Evolutionary conservation across 2,329 filamentous ascomycete genomes (phyloP), one percentile per base, ranked within the genome.

Genomic region (Mycosphaerella sp.): DNA sequence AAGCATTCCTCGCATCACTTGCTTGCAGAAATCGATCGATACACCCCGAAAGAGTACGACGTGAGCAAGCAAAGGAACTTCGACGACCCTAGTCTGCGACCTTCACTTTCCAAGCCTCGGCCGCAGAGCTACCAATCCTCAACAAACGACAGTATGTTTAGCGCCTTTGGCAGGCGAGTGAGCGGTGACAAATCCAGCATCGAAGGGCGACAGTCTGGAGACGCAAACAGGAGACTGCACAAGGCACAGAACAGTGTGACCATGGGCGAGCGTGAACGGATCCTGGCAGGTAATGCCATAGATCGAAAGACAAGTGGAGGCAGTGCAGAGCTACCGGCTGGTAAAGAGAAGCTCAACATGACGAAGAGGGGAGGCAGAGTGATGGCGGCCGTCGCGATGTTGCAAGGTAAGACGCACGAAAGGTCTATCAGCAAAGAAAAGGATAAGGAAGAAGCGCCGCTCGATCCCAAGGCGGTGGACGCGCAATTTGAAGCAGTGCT

Each of bases 381-480:
- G 21, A 79, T 84, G 73, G 81, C 82, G 59, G 82, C 80, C 11
- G 81, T 85, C n/a, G 80, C 82, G 38, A 78, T 74, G 4, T 79
- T 85, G 59, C 81, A 81, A 63, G 74, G 78, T 36, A 83, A 79
- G 64, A 62, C 69, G 9, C 76, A 73, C 47, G 59, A 58, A 58
- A 66, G 71, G 46, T 59, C 64, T 5, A 34, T 47, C 11, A 50
- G 48, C 51, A 42, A 72, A 73, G 6, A 58, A 61, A 31, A 62
- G 45, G 64, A 23, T 51, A 61, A 51, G 12, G 51, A 54, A 58
- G 70, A 77, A 68, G 70, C 76, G 69, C 73, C 73, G 48, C 68
- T 79, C 52, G 68, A 82, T 60, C 72, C 75, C 0, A 78, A 78
- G 60, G 72, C 76, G n/a, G 74, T 82, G 4, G 85, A 87, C 62